phyloP scores from a whole-genome alignment of 495 filamentous ascomycete genomes.

The Talaromyces adpressus region DNA sequence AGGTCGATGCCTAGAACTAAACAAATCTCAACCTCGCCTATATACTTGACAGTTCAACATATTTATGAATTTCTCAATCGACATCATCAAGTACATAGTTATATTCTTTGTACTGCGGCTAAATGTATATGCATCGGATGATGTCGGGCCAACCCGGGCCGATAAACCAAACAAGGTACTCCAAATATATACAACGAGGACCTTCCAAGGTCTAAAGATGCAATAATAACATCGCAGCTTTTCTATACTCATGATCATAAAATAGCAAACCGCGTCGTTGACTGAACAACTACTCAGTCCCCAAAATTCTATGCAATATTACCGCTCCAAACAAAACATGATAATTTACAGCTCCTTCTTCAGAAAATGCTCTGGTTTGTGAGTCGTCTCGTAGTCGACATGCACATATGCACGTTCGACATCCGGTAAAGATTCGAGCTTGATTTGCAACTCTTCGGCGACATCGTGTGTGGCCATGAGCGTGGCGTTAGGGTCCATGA shows the following conservation, averaged over 20 bases:
- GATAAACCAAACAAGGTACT: background rate
- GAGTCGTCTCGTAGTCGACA: constrained; percentile 95
- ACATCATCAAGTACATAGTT: background rate
- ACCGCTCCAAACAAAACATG: constrained; percentile 2
- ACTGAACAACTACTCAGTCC: background rate
- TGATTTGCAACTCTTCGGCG: constrained; percentile 89
- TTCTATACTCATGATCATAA: background rate
- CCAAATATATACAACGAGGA: background rate
- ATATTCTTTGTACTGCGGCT: background rate
- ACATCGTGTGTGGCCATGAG: constrained; percentile 84
- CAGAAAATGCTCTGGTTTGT: constrained; percentile 75
- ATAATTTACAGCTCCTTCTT: constrained; percentile 50
- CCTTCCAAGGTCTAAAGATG: background rate
- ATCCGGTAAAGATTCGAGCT: constrained; percentile 86
- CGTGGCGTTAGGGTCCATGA: constrained; percentile 64
- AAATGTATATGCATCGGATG: background rate
- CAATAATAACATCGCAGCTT: background rate
- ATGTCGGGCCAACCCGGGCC: background rate
- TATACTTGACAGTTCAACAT: too few relatives aligned
- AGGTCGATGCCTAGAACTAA: too few relatives aligned
- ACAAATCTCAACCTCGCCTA: too few relatives aligned
- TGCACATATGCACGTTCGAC: constrained; percentile 95
- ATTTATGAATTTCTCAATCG: too few relatives aligned
- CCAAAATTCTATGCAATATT: background rate
- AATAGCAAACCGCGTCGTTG: background rate